phyloP scores from a whole-genome alignment of 805 yeast species.

The Hanseniaspora clermontiae region DNA sequence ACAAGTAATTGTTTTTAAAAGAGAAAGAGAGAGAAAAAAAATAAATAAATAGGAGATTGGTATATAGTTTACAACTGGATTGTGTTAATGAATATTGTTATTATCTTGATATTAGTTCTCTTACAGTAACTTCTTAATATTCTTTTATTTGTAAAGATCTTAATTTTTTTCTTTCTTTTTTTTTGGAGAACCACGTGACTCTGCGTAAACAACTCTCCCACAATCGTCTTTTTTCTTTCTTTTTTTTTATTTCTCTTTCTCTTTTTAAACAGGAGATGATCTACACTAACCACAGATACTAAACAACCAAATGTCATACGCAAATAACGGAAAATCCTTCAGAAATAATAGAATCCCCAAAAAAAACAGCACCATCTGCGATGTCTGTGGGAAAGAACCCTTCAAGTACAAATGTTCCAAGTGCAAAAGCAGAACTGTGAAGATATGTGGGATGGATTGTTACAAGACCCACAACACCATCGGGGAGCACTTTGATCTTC shows the following conservation, averaged over 20 bases:
- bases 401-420: slow-evolving; percentile 39
- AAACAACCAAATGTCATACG: neutral
- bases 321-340: neutral
- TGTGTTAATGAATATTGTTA: too few relatives aligned
- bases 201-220: neutral
- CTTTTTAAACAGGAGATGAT: too few relatives aligned
- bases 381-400: slow-evolving; percentile 25
- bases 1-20: too few relatives aligned
- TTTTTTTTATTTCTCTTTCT: neutral
- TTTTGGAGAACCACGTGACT: neutral
- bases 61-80: too few relatives aligned
- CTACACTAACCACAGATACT: too few relatives aligned
- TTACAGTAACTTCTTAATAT: too few relatives aligned
- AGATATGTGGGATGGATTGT: slow-evolving; percentile 48
- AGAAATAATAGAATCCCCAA: neutral
- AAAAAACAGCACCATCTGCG: slow-evolving; percentile 20
- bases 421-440: slow-evolving; percentile 26
- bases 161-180: neutral
- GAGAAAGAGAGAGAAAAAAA: too few relatives aligned
- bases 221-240: neutral
- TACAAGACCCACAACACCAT: slow-evolving; percentile 34
- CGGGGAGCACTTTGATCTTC: slow-evolving; percentile 24
- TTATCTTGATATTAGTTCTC: too few relatives aligned
- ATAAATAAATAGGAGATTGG: too few relatives aligned
- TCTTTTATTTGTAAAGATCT: neutral